Base-by-base conservation (phyloP, 2,329 filamentous ascomycete species). In the Pezicula carpinea region DNA sequence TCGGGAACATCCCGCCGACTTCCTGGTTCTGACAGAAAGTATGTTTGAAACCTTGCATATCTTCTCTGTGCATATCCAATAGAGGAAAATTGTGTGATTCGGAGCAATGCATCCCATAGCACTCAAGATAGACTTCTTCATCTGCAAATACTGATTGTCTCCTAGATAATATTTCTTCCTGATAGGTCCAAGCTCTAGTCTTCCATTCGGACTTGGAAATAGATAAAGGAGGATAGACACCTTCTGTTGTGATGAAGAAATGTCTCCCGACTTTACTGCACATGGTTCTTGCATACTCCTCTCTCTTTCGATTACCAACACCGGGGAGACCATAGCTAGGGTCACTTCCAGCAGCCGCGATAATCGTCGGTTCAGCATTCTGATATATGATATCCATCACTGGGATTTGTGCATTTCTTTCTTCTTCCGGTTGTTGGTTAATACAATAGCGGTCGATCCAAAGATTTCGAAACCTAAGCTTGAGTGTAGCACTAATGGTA, bases 101-200 rank as follows among this genome's bases (percentile, higher is more conserved):
- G 18, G 26, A 50, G 32, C 52, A 54, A 49, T 48, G 34, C 52
- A 54, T 51, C 17, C 38, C 34, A 22, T 50, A 38, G 49, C 60
- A 64, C 44, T 58, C 47, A 39, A 54, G 62, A 29, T 57, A 62
- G 14, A 60, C 44, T 44, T 63, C 54, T 15, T 61, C 44, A 4
- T 62, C 55, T 0, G 60, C 59, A 46, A 68, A 67, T n/a, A 64
- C 54, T 6, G 67, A 51, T 14, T 59, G 51, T 10, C 63, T 57
- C 3, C 47, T 33, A 11, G 59, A 59, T 3, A 66, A 51, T 2
- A 64, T 29, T 5, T 44, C 59, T 50, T 69, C 66, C 51, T 68
- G 64, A 47, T 59, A 64, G 4, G 64, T 68, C 66, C 65, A 68
- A 6, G 56, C 66, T 53, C 63, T 45, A 4, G 49, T 55, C 2